Evolutionary conservation across 306 rosid genomes (phyloP).

Genomic region (Betula pendula): DNA sequence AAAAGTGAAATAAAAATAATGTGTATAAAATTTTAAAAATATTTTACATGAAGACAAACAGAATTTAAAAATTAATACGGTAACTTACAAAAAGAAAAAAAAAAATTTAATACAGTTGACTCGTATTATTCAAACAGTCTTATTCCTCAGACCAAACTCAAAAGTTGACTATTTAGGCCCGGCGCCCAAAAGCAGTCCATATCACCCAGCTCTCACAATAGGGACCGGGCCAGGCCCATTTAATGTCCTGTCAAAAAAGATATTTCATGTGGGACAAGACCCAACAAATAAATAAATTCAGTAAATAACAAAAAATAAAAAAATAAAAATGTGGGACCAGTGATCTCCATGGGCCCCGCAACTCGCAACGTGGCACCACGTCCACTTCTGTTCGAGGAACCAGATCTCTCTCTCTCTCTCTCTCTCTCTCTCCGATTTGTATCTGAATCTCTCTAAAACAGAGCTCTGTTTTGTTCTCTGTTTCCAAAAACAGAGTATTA

Average conservation of each 20-base stretch:
- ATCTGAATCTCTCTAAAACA: background rate
- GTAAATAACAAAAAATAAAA: background rate
- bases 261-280: background rate
- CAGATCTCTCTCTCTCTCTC: background rate
- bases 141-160: too few relatives aligned
- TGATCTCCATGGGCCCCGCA: background rate
- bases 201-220: too few relatives aligned
- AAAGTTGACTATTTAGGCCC: too few relatives aligned
- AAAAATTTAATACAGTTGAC: too few relatives aligned
- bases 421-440: background rate
- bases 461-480: background rate
- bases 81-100: too few relatives aligned
- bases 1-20: too few relatives aligned
- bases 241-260: background rate
- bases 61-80: too few relatives aligned
- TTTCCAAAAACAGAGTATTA: background rate
- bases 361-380: background rate
- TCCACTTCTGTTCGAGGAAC: background rate
- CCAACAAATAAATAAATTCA: background rate
- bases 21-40: too few relatives aligned
- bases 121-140: too few relatives aligned
- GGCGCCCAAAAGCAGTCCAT: too few relatives aligned
- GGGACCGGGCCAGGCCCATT: background rate
- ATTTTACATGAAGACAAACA: too few relatives aligned
- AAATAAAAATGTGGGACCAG: background rate